These are phyloP conservation scores for Suillus alpinus DNA, from an alignment of 768 basidiomycete genomes.

Conservation along the genomic window DNA sequence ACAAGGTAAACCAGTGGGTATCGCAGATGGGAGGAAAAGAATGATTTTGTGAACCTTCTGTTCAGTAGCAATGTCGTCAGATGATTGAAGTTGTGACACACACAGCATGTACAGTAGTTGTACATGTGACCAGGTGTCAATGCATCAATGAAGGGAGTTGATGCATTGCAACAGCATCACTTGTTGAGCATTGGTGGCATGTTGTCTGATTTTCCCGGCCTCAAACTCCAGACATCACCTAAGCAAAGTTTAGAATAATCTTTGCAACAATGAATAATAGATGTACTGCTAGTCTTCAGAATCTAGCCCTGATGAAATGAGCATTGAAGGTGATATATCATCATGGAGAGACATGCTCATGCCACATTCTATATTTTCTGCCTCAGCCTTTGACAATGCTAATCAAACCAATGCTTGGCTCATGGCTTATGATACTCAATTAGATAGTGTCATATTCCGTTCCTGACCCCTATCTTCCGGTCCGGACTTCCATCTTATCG, in stretches of 20 bases:
- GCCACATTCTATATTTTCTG: background rate
- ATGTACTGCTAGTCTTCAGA: constrained; percentile 16
- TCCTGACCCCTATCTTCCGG: no score
- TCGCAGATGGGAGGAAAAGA: no score
- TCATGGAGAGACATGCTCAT: constrained; percentile 1
- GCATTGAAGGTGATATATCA: constrained; percentile 7
- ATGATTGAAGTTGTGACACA: background rate
- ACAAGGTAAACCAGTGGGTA: no score
- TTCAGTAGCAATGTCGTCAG: no score
- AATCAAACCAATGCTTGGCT: constrained; percentile 5
- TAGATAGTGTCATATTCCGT: no score
- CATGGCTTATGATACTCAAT: background rate
- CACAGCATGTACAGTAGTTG: constrained; percentile 30
- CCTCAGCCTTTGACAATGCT: constrained; percentile 9
- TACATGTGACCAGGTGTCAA: constrained; percentile 26
- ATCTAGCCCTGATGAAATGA: constrained; percentile 12
- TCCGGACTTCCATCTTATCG: no score
- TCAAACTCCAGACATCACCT: background rate
- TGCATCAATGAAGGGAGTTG: constrained; percentile 18
- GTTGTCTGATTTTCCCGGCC: constrained; percentile 5
- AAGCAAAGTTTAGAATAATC: background rate
- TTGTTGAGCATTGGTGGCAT: constrained; percentile 28
- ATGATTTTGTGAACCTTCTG: no score
- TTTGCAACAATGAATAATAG: background rate
- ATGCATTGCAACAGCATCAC: constrained; percentile 26